Percentiles rank a stretch among this genome's conserved stretches.
Evolutionary conservation across 768 basidiomycete species (phyloP).

Genomic region (Cyclocybe cylindracea): DNA sequence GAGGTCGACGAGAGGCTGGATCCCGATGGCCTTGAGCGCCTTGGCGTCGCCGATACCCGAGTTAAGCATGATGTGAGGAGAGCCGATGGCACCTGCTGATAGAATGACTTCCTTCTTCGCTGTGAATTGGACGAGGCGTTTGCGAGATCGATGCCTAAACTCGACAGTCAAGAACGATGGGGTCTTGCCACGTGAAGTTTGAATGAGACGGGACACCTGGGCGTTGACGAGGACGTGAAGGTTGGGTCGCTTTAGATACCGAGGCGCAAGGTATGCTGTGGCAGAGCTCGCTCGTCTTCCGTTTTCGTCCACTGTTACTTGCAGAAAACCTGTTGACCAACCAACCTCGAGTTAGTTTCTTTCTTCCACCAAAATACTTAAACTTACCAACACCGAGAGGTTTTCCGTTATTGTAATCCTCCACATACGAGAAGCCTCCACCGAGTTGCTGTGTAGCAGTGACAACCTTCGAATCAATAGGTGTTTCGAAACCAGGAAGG

Average conservation of each 20-base stretch:
- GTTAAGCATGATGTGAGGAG: constrained; percentile 29
- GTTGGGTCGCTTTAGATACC: constrained; percentile 14
- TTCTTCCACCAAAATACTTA: background rate
- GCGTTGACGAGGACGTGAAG: constrained; percentile 16
- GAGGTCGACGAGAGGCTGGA: constrained; percentile 27
- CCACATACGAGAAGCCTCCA: constrained; percentile 35
- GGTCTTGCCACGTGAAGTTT: background rate
- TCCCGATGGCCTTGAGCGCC: constrained; percentile 20
- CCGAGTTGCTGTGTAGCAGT: constrained; percentile 23
- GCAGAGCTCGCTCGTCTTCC: constrained; percentile 17
- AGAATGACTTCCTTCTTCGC: constrained; percentile 36
- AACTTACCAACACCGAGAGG: constrained; percentile 17
- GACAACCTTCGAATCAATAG: constrained; percentile 25
- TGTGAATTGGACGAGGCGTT: constrained; percentile 32
- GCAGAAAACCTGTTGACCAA: constrained; percentile 13
- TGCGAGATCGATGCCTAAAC: constrained; percentile 5
- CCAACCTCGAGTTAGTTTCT: background rate
- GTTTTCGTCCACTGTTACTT: constrained; percentile 8
- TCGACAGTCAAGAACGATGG: constrained; percentile 10
- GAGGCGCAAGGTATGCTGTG: constrained; percentile 14
- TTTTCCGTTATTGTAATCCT: constrained; percentile 16
- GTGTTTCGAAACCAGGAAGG: constrained; percentile 18
- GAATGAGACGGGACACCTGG: constrained; percentile 15
- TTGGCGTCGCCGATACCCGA: constrained; percentile 34
- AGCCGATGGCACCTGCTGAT: constrained; percentile 35